Evolutionary conservation across 345 rosid genomes (phyloP), one percentile per base, ranked within the genome.

Genomic region (Rhizophora apiculata): DNA sequence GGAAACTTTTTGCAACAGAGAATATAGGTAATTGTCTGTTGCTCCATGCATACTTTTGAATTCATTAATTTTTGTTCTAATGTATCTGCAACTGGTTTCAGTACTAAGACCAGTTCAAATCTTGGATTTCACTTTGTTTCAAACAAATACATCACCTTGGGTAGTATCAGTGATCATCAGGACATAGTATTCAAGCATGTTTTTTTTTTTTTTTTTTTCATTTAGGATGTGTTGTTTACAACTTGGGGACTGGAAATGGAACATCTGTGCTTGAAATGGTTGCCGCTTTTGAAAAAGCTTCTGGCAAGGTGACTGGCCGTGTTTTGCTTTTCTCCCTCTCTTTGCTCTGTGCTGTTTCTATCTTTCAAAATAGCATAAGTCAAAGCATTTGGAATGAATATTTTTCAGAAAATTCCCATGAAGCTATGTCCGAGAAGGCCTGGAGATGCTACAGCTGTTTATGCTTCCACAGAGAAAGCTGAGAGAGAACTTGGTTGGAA

Each of bases 181-280:
- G 15, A 9, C 0, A 3, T 39, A 13, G 24, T 15, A 9, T 20
- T n/a, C 62, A 9, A 51, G 20, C 6, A 30, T 21, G 24, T 63
- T 21, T 65, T 32, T 22, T 68, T 54, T 5, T 21, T 21, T 1
- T 1, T 51, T n/a, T 48, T n/a, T 72, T 65, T 53, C 70, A 54
- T 18, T 68, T 74, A 93, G 99, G 96, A 60, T 95, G 97, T 74
- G 71, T 78, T 69, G 91, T 96, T 49, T 95, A 87, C 72, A 95
- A 95, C 78, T 81, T 92, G 82, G 99, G 97, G 32, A 95, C 96
- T 31, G 96, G 97, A 65, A 68, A 60, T 9, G 99, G 96, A 68
- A 85, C 93, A 29, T 92, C 97, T 13, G 96, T 92, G 62, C 88
- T 95, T 22, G 92, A 92, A 87, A 92, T 95, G 96, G 97, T 95